Conservation (phyloP, 2,329 filamentous ascomycete genomes). For the Colletotrichum caudatum region DNA sequence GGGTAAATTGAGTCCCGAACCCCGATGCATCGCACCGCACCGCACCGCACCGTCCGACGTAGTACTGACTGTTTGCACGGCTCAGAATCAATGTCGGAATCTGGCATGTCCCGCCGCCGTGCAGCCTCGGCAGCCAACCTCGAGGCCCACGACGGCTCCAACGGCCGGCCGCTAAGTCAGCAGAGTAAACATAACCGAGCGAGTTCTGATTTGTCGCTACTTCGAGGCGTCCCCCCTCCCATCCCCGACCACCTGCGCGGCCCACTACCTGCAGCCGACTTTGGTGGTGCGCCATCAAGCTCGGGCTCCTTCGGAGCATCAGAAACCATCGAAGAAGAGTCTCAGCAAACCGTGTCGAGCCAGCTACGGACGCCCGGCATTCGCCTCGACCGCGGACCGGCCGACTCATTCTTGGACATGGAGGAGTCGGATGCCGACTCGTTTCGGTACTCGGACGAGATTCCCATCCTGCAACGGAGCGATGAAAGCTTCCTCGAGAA, state of each 20-base stretch:
- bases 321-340: slow-evolving; percentile 52
- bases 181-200: slow-evolving; percentile 76
- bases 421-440: slow-evolving; percentile 79
- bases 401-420: slow-evolving; percentile 72
- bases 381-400: slow-evolving; percentile 61
- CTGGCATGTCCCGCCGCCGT: slow-evolving; percentile 61
- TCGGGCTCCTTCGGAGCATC: slow-evolving; percentile 51
- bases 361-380: slow-evolving; percentile 66
- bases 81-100: slow-evolving; percentile 50
- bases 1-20: slow-evolving; percentile 65
- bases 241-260: slow-evolving; percentile 55
- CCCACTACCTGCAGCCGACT: slow-evolving; percentile 52
- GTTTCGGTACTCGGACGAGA: slow-evolving; percentile 74
- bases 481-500: slow-evolving; percentile 72
- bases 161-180: slow-evolving; percentile 67
- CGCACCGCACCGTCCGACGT: slow-evolving; percentile 26
- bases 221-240: slow-evolving; percentile 65
- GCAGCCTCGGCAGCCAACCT: slow-evolving; percentile 73
- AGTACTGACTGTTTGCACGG: slow-evolving; percentile 26
- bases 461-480: slow-evolving; percentile 73
- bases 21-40: slow-evolving; percentile 14
- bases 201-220: slow-evolving; percentile 76
- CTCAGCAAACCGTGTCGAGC: slow-evolving; percentile 60
- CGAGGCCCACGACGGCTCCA: slow-evolving; percentile 64
- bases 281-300: slow-evolving; percentile 48